Evolutionary conservation across 495 filamentous ascomycete species (phyloP), one percentile per base, ranked within the genome.

Genomic region (Parachaetomium inaequale): DNA sequence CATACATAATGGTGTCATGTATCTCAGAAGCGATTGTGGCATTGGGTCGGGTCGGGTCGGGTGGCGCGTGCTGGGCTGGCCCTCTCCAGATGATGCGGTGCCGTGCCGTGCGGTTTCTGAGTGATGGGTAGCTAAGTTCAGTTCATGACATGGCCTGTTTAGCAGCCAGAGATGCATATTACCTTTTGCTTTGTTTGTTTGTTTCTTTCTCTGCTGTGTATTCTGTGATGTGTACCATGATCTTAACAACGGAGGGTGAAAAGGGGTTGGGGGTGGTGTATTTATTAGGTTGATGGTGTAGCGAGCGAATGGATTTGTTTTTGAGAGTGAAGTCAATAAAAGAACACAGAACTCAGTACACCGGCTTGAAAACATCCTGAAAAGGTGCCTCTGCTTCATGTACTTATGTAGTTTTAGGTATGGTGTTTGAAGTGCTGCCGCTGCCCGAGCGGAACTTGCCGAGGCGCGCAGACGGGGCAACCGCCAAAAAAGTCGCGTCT

Each of bases 1-100:
- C 43, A 57, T 68, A 57, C 52, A 62, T 66, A 68, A 66, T 68
- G 65, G n/a, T 66, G 63, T 59, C 57, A 67, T 68, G 68, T 66
- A 67, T 58, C 49, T 36, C 26, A 19, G 49, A 55, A 40, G 59
- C 19, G 40, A n/a, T n/a, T n/a, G n/a, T n/a, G n/a, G n/a, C n/a
- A n/a, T n/a, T n/a, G n/a, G n/a, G n/a, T n/a, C 34, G 36, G 19
- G 12, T 25, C 15, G 7, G n/a, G 28, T 25, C 11, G 58, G 58
- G 38, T 40, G 58, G 57, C 34, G 23, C n/a, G 19, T 19, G n/a
- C 45, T 28, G 49, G 29, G 3, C 1, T 43, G 15, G 31, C 14
- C 31, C n/a, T 42, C 12, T 36, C 14, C 5, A 28, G 52, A 40
- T 15, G n/a, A n/a, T n/a, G n/a, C n/a, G n/a, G n/a, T n/a, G n/a